These are phyloP conservation scores for Durio zibethinus DNA, from an alignment of 345 rosid species.

Conservation along the genomic window DNA sequence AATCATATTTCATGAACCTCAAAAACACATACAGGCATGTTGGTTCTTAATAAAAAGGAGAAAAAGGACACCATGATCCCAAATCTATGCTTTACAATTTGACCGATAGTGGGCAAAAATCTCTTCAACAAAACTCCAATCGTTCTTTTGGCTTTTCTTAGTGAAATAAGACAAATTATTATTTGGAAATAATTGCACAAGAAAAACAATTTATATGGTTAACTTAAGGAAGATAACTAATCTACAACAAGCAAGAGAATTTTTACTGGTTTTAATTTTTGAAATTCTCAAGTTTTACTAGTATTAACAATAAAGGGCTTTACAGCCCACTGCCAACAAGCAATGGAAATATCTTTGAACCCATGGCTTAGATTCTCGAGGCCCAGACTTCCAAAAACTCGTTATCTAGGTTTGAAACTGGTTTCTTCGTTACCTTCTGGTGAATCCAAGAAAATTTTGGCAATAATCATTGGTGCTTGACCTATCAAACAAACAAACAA, in stretches of 20 bases:
- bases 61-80: conserved; percentile 17
- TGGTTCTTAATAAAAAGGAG: conserved; percentile 21
- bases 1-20: not conserved
- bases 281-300: too few species aligned
- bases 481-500: not conserved
- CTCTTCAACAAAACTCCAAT: not conserved
- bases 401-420: not conserved
- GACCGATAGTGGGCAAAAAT: not conserved
- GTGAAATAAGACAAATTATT: not conserved
- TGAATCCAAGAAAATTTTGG: not conserved
- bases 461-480: not conserved
- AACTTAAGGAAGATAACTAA: too few species aligned
- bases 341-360: not conserved
- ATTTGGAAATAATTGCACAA: not conserved
- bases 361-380: not conserved
- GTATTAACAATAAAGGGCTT: not conserved
- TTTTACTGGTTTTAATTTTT: too few species aligned
- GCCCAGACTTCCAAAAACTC: not conserved
- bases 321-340: not conserved
- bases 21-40: conserved; percentile 5
- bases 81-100: not conserved
- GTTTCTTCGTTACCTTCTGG: not conserved
- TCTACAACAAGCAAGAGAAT: too few species aligned
- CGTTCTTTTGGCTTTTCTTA: not conserved
- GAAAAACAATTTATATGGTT: not conserved